phyloP scores from a whole-genome alignment of 176 grass and related monocot genomes.

The Miscanthus lutarioriparius region DNA sequence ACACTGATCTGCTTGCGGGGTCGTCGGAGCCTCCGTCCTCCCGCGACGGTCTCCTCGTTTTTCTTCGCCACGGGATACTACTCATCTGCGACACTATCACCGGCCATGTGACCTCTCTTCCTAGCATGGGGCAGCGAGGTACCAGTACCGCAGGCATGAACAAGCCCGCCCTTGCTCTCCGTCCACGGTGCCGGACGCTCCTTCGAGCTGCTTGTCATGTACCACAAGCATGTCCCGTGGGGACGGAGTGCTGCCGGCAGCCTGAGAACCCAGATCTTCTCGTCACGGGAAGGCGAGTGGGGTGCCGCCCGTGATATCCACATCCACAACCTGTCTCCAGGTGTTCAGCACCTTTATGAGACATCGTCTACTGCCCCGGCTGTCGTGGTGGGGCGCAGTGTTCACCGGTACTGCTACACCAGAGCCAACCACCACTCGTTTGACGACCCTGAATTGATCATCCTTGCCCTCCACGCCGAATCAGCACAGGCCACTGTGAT shows the following conservation, averaged over 20 bases:
- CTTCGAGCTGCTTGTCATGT: slow-evolving; percentile 23
- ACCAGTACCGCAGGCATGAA: not conserved
- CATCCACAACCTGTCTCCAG: too few relatives aligned
- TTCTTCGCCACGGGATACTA: not conserved
- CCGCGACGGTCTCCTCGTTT: not conserved
- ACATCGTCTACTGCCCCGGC: not conserved
- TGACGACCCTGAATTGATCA: not conserved
- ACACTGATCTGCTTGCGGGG: not conserved
- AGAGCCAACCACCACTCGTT: too few relatives aligned
- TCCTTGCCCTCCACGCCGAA: not conserved
- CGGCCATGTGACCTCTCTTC: not conserved
- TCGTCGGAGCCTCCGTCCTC: not conserved
- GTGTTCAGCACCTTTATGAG: too few relatives aligned
- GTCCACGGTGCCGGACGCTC: not conserved
- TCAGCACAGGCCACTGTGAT: not conserved
- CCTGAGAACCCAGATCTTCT: not conserved
- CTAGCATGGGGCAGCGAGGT: accelerated
- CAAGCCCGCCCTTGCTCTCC: not conserved
- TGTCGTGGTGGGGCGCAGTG: not conserved
- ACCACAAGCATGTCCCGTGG: not conserved
- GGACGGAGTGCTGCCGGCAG: too few relatives aligned
- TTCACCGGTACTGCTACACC: not conserved
- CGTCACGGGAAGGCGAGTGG: not conserved
- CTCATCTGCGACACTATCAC: slow-evolving; percentile 15
- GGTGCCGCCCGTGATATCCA: not conserved